Base-by-base conservation (phyloP, 1,284 basidiomycete genomes). In the Malassezia psittaci region DNA sequence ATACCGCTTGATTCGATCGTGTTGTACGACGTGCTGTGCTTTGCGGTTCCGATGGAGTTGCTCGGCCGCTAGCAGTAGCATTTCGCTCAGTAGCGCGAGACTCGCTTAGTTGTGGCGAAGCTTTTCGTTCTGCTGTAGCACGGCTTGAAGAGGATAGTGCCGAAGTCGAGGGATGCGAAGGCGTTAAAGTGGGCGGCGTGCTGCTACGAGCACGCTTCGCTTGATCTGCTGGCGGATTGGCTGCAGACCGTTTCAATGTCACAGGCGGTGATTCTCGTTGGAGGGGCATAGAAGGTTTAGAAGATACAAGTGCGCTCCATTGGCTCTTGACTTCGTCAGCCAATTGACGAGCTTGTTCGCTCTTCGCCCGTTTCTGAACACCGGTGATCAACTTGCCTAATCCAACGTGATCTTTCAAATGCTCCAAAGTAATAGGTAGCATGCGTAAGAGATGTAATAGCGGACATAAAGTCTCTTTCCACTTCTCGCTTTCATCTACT, bases 341-440 rank as follows among this genome's bases (percentile, higher is more conserved):
- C 5, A 61, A 24, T 35, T 52, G 51, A 9, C 56, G 57, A 11
- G 63, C 64, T 5, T 46, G 35, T 4, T 54, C 51, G 11, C 55
- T 60, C 7, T 48, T 53, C 2, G 61, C 57, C 12, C 66, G 64
- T 2, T 57, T 47, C 7, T 56, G 56, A 6, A 57, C 63, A 7
- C 61, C 66, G 2, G 61, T 61, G 35, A 68, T 63, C 13, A 62
- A 52, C 35, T 65, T 65, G 5, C 63, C 66, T 2, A 66, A 54
- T 0, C 57, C 60, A 24, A 64, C 61, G 35, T 66, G 64, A 40
- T 68, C 66, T 32, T 51, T 60, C 32, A 68, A 62, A 36, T 68
- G 64, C 0, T 55, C 62, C 6, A 47, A 48, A 43, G 52, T 48
- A 45, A 68, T 64, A 1, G 61, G 58, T 8, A 62, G 57, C 9